Base-by-base conservation (phyloP, 2,329 filamentous ascomycete genomes). In the Hymenotorrendiella dingleyae region DNA sequence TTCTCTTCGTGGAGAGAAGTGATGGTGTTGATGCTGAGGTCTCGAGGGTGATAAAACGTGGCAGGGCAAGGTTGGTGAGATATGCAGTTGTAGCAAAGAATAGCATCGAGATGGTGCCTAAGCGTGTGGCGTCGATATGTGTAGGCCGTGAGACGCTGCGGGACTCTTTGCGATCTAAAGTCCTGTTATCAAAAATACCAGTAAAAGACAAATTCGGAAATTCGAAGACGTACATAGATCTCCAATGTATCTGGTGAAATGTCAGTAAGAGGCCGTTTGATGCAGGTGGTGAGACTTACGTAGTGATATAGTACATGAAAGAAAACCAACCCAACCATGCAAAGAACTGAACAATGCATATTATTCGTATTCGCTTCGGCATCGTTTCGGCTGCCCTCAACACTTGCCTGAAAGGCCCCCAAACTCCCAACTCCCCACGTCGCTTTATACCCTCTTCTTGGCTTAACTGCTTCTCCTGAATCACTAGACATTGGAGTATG, bases 241-340 rank as follows among this genome's bases (percentile, higher is more conserved):
- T 3, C 43, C 45, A 38, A 47, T 45, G 41, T 46, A 49, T 19
- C 43, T 49, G 33, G 21, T n/a, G n/a, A n/a, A n/a, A n/a, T n/a
- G n/a, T n/a, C n/a, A n/a, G n/a, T n/a, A n/a, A n/a, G n/a, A n/a
- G n/a, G n/a, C n/a, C n/a, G n/a, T n/a, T n/a, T n/a, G n/a, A n/a
- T n/a, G n/a, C n/a, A n/a, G n/a, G n/a, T 21, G 23, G 33, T 14
- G 19, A 9, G 5, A 55, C 50, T 44, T 52, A 59, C 39, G 43
- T 57, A 19, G 59, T 57, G 42, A 52, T 57, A 38, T 63, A 63
- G 34, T 58, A 63, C 17, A 62, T 45, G 38, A 63, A 62, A 8
- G 55, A 50, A 43, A 62, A 63, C 60, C 60, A 63, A 3, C 53
- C 54, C 32, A 60, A 47, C 54, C 57, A 60, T 11, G 58, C 46